Conservation (phyloP, 2,329 filamentous ascomycete genomes). For the Cercospora berteroae region DNA sequence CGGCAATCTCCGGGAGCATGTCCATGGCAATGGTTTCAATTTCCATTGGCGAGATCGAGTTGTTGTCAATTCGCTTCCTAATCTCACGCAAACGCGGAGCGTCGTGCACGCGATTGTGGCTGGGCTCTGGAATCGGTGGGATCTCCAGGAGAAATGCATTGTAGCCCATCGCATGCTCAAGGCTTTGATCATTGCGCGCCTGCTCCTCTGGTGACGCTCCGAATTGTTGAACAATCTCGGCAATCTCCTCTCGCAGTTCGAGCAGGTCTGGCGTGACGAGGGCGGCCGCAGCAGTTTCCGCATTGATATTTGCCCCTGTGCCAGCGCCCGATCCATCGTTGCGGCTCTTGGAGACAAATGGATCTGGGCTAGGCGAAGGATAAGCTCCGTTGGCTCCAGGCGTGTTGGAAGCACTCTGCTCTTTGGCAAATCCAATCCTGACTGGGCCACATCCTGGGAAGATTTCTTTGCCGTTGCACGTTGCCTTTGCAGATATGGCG, state of each 20-base stretch:
- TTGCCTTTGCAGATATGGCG: conserved; percentile 80
- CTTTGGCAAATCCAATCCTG: conserved; percentile 95
- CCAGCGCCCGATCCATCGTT: conserved; percentile 36
- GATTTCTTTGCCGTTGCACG: conserved; percentile 94
- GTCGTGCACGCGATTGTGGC: conserved; percentile 84
- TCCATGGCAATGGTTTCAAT: conserved; percentile 88
- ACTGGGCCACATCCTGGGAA: conserved; percentile 95
- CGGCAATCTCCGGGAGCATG: conserved; percentile 95
- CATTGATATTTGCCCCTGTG: conserved; percentile 40
- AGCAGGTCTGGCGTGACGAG: conserved; percentile 69
- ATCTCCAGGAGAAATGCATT: conserved; percentile 76
- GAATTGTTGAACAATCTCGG: conserved; percentile 83
- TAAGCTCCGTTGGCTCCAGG: conserved; percentile 85
- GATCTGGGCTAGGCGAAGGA: conserved; percentile 87
- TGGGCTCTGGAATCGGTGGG: conserved; percentile 82
- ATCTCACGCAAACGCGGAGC: conserved; percentile 94
- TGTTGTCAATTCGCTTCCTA: conserved; percentile 95
- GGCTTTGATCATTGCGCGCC: conserved; percentile 66
- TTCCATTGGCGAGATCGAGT: conserved; percentile 77
- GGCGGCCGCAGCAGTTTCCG: conserved; percentile 51
- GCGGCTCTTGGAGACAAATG: conserved; percentile 53
- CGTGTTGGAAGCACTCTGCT: conserved; percentile 81
- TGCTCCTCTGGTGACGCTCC: conserved; percentile 79
- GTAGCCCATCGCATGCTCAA: conserved; percentile 75
- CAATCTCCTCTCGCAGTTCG: conserved; percentile 79